Evolutionary conservation across 345 rosid genomes (phyloP).

Genomic region (Citrus australasica): DNA sequence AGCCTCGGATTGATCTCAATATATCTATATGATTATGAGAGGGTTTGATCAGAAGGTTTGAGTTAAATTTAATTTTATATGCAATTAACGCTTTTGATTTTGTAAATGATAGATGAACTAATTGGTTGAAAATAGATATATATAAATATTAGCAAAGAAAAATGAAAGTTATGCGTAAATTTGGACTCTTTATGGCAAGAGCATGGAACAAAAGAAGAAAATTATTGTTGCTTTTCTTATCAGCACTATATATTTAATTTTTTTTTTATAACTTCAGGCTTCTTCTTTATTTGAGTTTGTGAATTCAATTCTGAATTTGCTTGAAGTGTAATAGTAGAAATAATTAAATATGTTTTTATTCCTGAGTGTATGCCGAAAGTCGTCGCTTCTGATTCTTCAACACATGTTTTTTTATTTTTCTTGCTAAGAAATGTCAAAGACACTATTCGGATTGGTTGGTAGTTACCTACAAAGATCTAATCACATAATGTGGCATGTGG

Average conservation of each 20-base stretch:
- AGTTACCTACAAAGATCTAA: background rate
- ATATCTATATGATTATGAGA: constrained; percentile 46
- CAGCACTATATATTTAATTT: too few species aligned
- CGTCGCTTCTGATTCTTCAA: background rate
- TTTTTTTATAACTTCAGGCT: too few species aligned
- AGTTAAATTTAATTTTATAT: background rate
- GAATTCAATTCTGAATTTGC: too few species aligned
- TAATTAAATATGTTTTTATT: too few species aligned
- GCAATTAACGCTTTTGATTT: constrained; percentile 1
- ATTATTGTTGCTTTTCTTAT: too few species aligned
- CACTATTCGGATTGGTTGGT: background rate
- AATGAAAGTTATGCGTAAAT: background rate
- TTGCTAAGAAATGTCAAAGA: background rate
- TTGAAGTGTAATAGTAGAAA: too few species aligned
- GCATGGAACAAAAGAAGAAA: background rate
- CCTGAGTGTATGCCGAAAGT: too few species aligned
- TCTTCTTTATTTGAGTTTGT: too few species aligned
- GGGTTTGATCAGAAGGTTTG: background rate
- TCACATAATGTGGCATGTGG: background rate
- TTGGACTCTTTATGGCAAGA: background rate
- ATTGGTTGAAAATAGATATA: background rate
- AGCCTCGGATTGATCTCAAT: constrained; percentile 73
- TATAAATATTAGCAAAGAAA: constrained; percentile 1
- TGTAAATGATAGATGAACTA: constrained; percentile 13
- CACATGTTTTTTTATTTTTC: background rate